Evolutionary conservation across 805 yeast genomes (phyloP), one percentile per base, ranked within the genome.

Genomic region (Candida namnaoensis): DNA sequence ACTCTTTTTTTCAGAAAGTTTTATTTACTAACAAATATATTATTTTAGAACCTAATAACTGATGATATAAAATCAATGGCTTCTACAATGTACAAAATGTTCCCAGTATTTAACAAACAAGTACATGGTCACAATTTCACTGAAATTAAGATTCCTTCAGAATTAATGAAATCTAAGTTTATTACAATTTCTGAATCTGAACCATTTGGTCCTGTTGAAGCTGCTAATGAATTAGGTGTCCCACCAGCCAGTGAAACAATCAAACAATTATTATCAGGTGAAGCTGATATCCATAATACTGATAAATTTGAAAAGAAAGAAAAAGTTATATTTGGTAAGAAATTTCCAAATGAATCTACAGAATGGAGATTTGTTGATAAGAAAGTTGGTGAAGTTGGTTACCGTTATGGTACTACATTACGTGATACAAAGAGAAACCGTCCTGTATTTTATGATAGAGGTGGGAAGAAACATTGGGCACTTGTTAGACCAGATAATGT

Each of bases 131-230:
- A 90, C 56, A 85, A 88, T 58, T 69, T 88, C 57, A 84, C 95
- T n/a, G 96, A 91, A 69, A 86, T 90, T 68, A 96, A 96, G 32
- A 79, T 85, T 40, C 95, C 96, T 30, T 74, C 78, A 49, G 86
- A 82, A 63, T 84, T 95, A 3, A 69, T 82, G 47, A 79, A 78
- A 48, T 87, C 95, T 48, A 72, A 91, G 49, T 90, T 90, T 68
- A 64, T 87, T 57, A 83, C 95, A 11, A 81, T 91, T 59, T 91
- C 96, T 9, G 99, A 91, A 65, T 80, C 88, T 26, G 95, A 88
- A 66, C 95, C 96, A 9, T 90, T 91, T 59, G 96, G 96, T 7
- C 95, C 97, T 5, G 73, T 88, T 6, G 98, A 93, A 57, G 97
- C 99, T 12, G 96, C 99, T 39, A 69, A 78, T 43, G 75, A 83